Evolutionary conservation across 306 rosid species (phyloP), one percentile per base, ranked within the genome.

Genomic region (Quercus bicolor): DNA sequence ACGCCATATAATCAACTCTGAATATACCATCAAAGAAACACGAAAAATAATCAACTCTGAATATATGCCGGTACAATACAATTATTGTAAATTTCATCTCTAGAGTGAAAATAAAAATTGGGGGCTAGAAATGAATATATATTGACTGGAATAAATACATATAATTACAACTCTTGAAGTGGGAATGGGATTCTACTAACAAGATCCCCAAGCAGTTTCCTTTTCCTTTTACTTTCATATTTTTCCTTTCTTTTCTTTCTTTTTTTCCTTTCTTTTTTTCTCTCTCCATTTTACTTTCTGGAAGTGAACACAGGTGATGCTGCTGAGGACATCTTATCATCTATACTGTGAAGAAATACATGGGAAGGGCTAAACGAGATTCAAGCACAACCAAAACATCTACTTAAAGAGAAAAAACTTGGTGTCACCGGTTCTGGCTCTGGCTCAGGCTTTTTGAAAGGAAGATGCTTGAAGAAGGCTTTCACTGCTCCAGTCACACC

Each of bases 401-500:
- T 89, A 21, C 92, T 68, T 59, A 92, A 11, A 23, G 97, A 93
- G 85, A 88, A 84, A 77, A 87, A 18, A 40, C 88, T 83, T 0
- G 97, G 74, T 7, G 91, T 26, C 72, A 15, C 84, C 0, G 85
- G 75, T 70, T 88, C 92, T 14, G 90, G 71, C 18, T 90, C 93
- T 3, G 85, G 19, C 28, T 91, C 94, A 0, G 85, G 70, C 55
- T 89, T 91, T 59, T 33, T 87, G 56, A 7, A 68, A 77, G 91
- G 94, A 89, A 91, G 90, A 77, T 93, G 99, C 88, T 96, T 96
- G 60, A 93, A 91, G 88, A 96, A 96, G 82, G 97, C 99, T 81
- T 85, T 96, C 65, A 96, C 99, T n/a, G 98, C 98, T 74, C 99
- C 99, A 6, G 88, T 75, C 55, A 96, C 98, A 18, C 99, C 99